Conservation (phyloP, 2,329 filamentous ascomycete genomes). For the Xylaria arbuscula region DNA sequence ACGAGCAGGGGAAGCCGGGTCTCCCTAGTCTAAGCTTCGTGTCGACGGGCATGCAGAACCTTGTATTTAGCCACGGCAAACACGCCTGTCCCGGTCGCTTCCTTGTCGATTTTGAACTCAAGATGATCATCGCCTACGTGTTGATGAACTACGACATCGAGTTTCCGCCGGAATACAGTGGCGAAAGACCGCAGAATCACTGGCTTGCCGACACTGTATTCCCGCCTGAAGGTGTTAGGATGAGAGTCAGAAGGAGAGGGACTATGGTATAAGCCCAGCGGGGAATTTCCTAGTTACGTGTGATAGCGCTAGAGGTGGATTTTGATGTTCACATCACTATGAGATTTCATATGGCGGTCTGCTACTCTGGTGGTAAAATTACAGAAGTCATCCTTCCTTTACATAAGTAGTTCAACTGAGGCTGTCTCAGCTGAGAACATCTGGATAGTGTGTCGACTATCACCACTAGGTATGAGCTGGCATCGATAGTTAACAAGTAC, state of each 20-base stretch:
- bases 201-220: slow-evolving; percentile 39
- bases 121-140: slow-evolving; percentile 49
- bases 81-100: slow-evolving; percentile 57
- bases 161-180: slow-evolving; percentile 39
- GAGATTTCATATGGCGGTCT: neutral
- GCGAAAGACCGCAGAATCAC: slow-evolving; percentile 39
- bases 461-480: neutral
- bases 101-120: slow-evolving; percentile 55
- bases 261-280: neutral
- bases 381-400: too few relatives aligned
- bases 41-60: slow-evolving; percentile 48
- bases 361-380: too few relatives aligned
- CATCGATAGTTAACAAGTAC: neutral
- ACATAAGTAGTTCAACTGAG: too few relatives aligned
- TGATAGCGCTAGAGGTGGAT: neutral
- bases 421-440: neutral
- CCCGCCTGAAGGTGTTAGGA: slow-evolving; percentile 37
- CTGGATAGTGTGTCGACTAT: neutral
- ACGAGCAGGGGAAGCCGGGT: slow-evolving; percentile 37
- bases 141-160: slow-evolving; percentile 53
- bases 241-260: slow-evolving; percentile 37
- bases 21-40: slow-evolving; percentile 50
- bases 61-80: slow-evolving; percentile 54
- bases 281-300: neutral
- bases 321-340: neutral